phyloP scores from a whole-genome alignment of 2,329 filamentous ascomycete genomes.

The Bisporella sp. region DNA sequence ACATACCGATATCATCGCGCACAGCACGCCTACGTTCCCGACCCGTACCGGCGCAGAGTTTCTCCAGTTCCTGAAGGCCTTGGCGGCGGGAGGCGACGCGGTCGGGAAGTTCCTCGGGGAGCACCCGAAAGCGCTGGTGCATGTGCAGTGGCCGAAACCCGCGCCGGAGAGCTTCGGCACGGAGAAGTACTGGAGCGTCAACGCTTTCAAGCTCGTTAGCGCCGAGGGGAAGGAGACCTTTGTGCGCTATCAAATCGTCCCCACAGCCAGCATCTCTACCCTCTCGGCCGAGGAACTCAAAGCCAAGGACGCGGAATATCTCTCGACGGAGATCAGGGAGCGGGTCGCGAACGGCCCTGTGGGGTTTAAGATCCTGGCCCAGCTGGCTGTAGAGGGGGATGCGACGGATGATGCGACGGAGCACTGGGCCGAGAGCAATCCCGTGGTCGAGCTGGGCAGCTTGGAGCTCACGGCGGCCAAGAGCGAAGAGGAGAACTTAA shows the following conservation, averaged over 20 bases:
- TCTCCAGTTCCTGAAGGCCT: slow-evolving; percentile 39
- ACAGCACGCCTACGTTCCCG: slow-evolving; percentile 46
- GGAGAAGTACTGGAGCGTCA: slow-evolving; percentile 41
- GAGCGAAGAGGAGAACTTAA: slow-evolving; percentile 27
- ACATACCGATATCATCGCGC: slow-evolving; percentile 50
- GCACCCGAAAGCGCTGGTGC: slow-evolving; percentile 40
- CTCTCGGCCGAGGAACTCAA: slow-evolving; percentile 33
- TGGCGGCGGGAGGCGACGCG: slow-evolving; percentile 25
- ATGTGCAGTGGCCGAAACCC: slow-evolving; percentile 43
- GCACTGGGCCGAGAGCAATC: slow-evolving; percentile 45
- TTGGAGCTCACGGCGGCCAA: slow-evolving; percentile 36
- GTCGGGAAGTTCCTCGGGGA: slow-evolving; percentile 36
- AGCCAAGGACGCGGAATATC: slow-evolving; percentile 34
- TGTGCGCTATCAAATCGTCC: slow-evolving; percentile 42
- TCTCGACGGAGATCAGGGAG: slow-evolving; percentile 40
- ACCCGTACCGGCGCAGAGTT: slow-evolving; percentile 45
- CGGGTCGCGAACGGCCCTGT: slow-evolving; percentile 31
- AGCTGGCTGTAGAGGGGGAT: slow-evolving; percentile 43
- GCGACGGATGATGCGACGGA: slow-evolving; percentile 39
- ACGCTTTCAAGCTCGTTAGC: slow-evolving; percentile 40
- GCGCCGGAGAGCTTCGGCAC: slow-evolving; percentile 40
- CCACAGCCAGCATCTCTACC: slow-evolving; percentile 34
- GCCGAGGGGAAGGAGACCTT: slow-evolving; percentile 34
- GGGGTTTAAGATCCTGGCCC: slow-evolving; percentile 40
- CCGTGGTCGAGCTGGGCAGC: slow-evolving; percentile 43